Conservation (phyloP, 2,329 filamentous ascomycete species). For the Zymoseptoria passerinii region DNA sequence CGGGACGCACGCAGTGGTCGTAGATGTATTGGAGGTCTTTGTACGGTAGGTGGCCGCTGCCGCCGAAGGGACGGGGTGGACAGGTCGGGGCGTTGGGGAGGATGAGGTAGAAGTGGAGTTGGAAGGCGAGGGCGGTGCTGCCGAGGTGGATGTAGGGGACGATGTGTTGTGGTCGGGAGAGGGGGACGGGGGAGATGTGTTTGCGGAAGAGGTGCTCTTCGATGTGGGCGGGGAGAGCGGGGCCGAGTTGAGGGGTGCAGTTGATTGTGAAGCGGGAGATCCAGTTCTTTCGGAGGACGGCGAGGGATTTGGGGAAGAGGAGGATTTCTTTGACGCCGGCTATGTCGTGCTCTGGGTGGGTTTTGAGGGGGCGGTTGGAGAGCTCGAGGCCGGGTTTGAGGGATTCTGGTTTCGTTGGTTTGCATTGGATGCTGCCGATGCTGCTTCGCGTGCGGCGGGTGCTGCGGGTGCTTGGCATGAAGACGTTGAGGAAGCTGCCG, state of each 20-base stretch:
- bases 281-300: constrained; percentile 14
- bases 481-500: constrained; percentile 10
- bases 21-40: constrained; percentile 12
- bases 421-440: constrained; percentile 1
- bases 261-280: constrained; percentile 17
- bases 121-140: constrained; percentile 14
- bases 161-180: constrained; percentile 5
- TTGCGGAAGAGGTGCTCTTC: constrained; percentile 13
- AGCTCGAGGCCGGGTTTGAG: constrained; percentile 16
- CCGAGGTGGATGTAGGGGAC: constrained; percentile 17
- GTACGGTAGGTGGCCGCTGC: constrained; percentile 6
- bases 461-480: constrained; percentile 5
- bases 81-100: constrained; percentile 8
- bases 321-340: constrained; percentile 13
- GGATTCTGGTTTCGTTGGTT: constrained; percentile 5
- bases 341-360: constrained; percentile 11
- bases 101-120: constrained; percentile 17
- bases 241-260: constrained; percentile 16
- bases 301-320: constrained; percentile 14
- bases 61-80: not conserved
- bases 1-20: constrained; percentile 12
- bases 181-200: constrained; percentile 9
- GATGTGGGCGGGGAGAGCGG: constrained; percentile 9
- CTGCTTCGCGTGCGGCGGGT: constrained; percentile 8
- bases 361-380: constrained; percentile 8